Conservation (phyloP, 2,329 filamentous ascomycete genomes). For the Apiospora malaysiana region DNA sequence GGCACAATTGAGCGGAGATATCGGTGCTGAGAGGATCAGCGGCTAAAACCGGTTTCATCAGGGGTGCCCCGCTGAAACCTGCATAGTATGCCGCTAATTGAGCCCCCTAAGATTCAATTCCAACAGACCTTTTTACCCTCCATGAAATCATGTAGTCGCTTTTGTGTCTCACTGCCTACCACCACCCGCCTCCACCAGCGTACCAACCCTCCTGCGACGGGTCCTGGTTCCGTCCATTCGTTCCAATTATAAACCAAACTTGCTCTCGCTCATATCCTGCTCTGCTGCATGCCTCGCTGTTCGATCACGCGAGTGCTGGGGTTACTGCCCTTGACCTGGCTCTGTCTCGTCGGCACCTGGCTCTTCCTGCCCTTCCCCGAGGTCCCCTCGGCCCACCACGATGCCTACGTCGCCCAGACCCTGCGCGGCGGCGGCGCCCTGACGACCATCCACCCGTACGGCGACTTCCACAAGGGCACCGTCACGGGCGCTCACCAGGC, state of each 20-base stretch:
- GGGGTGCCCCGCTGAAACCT: not conserved
- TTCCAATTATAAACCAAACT: not conserved
- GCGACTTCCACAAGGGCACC: conserved; percentile 19
- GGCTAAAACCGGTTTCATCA: not conserved
- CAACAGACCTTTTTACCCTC: not conserved
- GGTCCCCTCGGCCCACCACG: conserved; percentile 14
- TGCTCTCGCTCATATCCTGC: not conserved
- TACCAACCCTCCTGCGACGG: not conserved
- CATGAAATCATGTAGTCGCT: not conserved
- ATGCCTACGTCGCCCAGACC: conserved; percentile 17
- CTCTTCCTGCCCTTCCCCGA: conserved; percentile 25
- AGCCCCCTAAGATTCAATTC: conserved; percentile 14
- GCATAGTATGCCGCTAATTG: not conserved
- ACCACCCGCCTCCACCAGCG: not conserved
- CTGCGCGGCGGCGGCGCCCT: conserved; percentile 22
- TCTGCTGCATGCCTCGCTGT: conserved; percentile 26
- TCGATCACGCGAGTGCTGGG: conserved; percentile 24
- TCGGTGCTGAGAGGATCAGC: not conserved
- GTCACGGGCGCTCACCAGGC: not conserved
- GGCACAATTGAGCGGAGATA: not conserved
- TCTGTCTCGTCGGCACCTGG: conserved; percentile 27
- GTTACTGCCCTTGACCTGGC: conserved; percentile 26
- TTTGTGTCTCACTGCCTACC: not conserved
- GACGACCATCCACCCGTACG: conserved; percentile 18
- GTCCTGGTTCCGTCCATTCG: conserved; percentile 17